Evolutionary conservation across 169 alveolate species (phyloP).

Genomic region (Cryptosporidium muris): DNA sequence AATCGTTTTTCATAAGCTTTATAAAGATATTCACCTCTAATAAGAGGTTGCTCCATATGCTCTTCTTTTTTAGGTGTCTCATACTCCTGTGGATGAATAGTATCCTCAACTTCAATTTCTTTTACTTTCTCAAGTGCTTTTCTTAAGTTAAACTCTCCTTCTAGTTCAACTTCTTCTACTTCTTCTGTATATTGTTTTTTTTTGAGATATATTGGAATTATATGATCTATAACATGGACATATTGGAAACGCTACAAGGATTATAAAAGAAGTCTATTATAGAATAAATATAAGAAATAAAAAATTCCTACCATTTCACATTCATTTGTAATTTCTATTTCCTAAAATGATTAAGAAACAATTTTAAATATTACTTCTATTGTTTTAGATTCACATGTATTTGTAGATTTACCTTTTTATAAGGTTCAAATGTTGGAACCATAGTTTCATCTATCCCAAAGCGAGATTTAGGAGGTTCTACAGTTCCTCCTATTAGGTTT

Average conservation of each 20-base stretch:
- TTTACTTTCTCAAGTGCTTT: constrained; percentile 51
- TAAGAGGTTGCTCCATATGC: constrained; percentile 31
- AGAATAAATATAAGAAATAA: not conserved
- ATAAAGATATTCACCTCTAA: constrained; percentile 47
- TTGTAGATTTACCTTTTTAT: constrained; percentile 19
- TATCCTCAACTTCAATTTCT: constrained; percentile 56
- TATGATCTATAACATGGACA: constrained; percentile 48
- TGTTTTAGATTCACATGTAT: not conserved
- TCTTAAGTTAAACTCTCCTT: constrained; percentile 56
- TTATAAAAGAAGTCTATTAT: not conserved
- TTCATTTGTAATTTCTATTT: not conserved
- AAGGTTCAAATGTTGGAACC: constrained; percentile 29
- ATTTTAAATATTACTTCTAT: not conserved
- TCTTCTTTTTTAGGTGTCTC: constrained; percentile 38
- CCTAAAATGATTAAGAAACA: not conserved
- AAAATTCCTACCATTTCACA: constrained; percentile 26
- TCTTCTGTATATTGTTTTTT: constrained; percentile 30
- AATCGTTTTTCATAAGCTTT: constrained; percentile 7
- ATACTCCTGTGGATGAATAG: constrained; percentile 45
- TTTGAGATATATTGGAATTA: constrained; percentile 32
- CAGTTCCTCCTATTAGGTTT: not conserved
- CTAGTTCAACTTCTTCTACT: constrained; percentile 9
- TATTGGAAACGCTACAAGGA: constrained; percentile 3
- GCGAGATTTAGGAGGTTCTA: constrained; percentile 15
- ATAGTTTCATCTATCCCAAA: constrained; percentile 55